Conservation (phyloP, 2,329 filamentous ascomycete genomes). For the Metarhizium robertsii region DNA sequence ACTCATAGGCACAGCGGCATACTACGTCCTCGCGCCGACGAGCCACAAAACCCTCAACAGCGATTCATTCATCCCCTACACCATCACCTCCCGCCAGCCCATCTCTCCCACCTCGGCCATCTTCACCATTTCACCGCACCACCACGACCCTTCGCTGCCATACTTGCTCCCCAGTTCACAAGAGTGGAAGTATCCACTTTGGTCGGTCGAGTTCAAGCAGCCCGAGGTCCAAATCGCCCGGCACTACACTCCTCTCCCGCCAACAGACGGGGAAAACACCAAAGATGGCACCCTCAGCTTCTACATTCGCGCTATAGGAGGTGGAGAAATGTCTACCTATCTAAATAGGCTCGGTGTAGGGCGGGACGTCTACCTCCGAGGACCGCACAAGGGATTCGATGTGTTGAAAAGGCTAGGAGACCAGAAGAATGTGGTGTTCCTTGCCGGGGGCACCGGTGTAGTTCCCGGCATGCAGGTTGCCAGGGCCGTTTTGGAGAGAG, state of each 20-base stretch:
- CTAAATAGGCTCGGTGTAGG: slow-evolving; percentile 56
- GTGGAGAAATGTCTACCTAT: slow-evolving; percentile 81
- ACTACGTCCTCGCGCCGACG: slow-evolving; percentile 17
- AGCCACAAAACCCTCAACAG: slow-evolving; percentile 39
- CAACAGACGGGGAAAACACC: slow-evolving; percentile 20
- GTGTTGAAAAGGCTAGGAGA: slow-evolving; percentile 24
- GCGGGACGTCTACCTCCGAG: slow-evolving; percentile 63
- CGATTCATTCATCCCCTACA: slow-evolving; percentile 55
- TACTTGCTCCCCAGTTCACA: slow-evolving; percentile 16
- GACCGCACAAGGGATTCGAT: slow-evolving; percentile 64
- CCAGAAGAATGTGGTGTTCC: slow-evolving; percentile 54
- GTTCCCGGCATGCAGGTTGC: slow-evolving; percentile 81
- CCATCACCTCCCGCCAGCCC: slow-evolving; percentile 48
- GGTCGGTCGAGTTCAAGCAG: slow-evolving; percentile 90
- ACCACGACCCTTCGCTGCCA: slow-evolving; percentile 16
- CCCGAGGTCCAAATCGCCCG: slow-evolving; percentile 87
- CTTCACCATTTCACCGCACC: slow-evolving; percentile 48
- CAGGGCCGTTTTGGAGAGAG: slow-evolving; percentile 43
- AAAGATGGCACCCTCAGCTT: slow-evolving; percentile 50
- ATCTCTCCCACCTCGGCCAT: slow-evolving; percentile 62
- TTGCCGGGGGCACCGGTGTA: slow-evolving; percentile 89
- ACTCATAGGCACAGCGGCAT: slow-evolving; percentile 14
- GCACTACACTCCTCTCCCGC: slow-evolving; percentile 82
- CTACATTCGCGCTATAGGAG: slow-evolving; percentile 66
- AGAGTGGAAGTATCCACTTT: slow-evolving; percentile 49